Evolutionary conservation across 768 basidiomycete genomes (phyloP).

Genomic region (Lanmaoa pseudosensibilis): DNA sequence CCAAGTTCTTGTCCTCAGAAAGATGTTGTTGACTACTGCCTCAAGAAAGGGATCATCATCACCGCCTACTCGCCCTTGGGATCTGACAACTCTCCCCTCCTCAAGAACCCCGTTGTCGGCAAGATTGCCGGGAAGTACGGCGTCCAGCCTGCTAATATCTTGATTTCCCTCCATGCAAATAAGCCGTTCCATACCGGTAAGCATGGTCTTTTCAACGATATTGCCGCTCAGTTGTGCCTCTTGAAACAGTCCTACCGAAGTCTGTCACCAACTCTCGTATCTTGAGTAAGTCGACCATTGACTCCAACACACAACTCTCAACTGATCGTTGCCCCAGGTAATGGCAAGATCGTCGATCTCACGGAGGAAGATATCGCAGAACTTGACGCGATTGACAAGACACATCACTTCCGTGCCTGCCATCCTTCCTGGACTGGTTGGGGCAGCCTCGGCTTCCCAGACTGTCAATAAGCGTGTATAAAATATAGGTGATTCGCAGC

Average conservation of each 20-base stretch:
- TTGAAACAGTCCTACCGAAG: conserved; percentile 60
- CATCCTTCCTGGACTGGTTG: conserved; percentile 62
- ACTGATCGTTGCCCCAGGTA: conserved; percentile 34
- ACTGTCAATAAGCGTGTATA: conserved; percentile 35
- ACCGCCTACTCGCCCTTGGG: conserved; percentile 80
- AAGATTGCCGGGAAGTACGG: conserved; percentile 60
- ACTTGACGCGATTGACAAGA: conserved; percentile 58
- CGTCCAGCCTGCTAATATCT: conserved; percentile 57
- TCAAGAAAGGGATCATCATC: conserved; percentile 58
- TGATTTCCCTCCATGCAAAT: conserved; percentile 73
- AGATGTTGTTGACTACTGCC: conserved; percentile 61
- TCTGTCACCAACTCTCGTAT: conserved; percentile 70
- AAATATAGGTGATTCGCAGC: background rate
- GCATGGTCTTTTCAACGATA: background rate
- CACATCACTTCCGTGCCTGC: conserved; percentile 58
- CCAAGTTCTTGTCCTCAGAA: conserved; percentile 61
- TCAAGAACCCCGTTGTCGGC: conserved; percentile 54
- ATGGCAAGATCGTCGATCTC: conserved; percentile 58
- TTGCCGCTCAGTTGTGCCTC: background rate
- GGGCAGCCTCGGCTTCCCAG: conserved; percentile 60
- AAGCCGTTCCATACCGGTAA: conserved; percentile 51
- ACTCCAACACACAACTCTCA: background rate
- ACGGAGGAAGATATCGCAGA: conserved; percentile 57
- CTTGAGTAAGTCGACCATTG: conserved; percentile 35
- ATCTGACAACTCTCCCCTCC: conserved; percentile 63